Percentiles rank a stretch among this genome's conserved stretches.
phyloP scores from a whole-genome alignment of 2,329 filamentous ascomycete genomes.

The Alternaria angustiovoidea region DNA sequence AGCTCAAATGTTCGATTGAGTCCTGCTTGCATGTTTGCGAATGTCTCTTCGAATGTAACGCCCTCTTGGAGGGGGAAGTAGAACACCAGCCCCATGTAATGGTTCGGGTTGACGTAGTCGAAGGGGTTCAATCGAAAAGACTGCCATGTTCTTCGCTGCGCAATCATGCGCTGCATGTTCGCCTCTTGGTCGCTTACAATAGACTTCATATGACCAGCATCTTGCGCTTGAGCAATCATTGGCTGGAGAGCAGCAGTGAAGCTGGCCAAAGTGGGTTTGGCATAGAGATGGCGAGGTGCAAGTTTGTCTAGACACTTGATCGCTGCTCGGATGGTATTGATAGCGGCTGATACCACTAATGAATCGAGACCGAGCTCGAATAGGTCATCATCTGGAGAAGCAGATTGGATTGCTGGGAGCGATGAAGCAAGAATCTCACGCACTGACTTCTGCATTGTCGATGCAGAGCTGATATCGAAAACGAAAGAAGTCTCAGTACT shows the following conservation, averaged over 20 bases:
- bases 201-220: not conserved
- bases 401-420: slow-evolving; percentile 10
- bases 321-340: slow-evolving; percentile 44
- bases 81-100: slow-evolving; percentile 44
- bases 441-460: slow-evolving; percentile 15
- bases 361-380: slow-evolving; percentile 48
- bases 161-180: slow-evolving; percentile 18
- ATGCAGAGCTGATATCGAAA: slow-evolving; percentile 16
- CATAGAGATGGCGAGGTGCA: slow-evolving; percentile 49
- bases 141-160: slow-evolving; percentile 29
- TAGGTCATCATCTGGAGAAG: slow-evolving; percentile 39
- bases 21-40: slow-evolving; percentile 45
- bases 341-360: slow-evolving; percentile 35
- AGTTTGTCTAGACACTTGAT: slow-evolving; percentile 42
- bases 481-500: slow-evolving; percentile 4
- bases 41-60: slow-evolving; percentile 39
- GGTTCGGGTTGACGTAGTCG: slow-evolving; percentile 31
- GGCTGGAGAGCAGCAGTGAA: slow-evolving; percentile 33
- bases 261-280: slow-evolving; percentile 35
- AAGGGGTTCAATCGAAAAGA: slow-evolving; percentile 44
- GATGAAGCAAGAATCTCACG: slow-evolving; percentile 16
- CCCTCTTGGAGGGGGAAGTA: slow-evolving; percentile 47
- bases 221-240: not conserved
- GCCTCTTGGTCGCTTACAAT: not conserved
- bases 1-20: slow-evolving; percentile 47